Base-by-base conservation (phyloP, 768 basidiomycete species). In the Podaxis mareebaensis region DNA sequence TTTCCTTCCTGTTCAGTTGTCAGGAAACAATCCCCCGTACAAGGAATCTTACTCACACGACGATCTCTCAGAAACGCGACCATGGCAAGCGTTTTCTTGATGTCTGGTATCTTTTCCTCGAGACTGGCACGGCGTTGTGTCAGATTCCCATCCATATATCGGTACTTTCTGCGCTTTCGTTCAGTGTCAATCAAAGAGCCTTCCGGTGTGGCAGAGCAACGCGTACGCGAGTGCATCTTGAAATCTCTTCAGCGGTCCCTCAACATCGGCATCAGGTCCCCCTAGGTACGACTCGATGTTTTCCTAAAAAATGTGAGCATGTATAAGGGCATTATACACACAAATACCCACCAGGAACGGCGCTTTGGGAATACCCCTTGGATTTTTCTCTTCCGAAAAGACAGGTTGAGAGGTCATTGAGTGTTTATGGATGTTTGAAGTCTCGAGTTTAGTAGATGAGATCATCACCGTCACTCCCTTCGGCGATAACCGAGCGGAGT, bases 21-120 rank as follows among this genome's bases (percentile, higher is more conserved):
- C 55, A 13, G 46, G 44, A 20, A 66, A 39, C 13, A 28, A 12
- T 39, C 30, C 7, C 22, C 3, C 22, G 13, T 11, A 33, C 3
- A 33, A 20, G 22, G 1, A 51, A 58, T n/a, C n/a, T 46, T 42
- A 63, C 87, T 69, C 69, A 92, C 92, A 67, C 89, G 81, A 70
- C 87, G 78, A 64, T 89, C 86, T 66, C 88, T 85, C 26, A 97
- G 73, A 72, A 84, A 92, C 70, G 91, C 86, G 22, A 98, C 93
- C 86, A 98, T 96, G 65, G 82, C 82, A 48, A 99, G 77, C 2
- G 96, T 98, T 79, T 95, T 95, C 69, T 85, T 85, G 70, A 99
- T 94, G 74, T 99, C 97, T 0, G 96, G 96, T 40, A 98, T 95
- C 82, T 99, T 99, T 65, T 93, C 92, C 68, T 95, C 91, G 4